Conservation (phyloP, 257 asterid species). For the Parsonsia alboflavescens region DNA sequence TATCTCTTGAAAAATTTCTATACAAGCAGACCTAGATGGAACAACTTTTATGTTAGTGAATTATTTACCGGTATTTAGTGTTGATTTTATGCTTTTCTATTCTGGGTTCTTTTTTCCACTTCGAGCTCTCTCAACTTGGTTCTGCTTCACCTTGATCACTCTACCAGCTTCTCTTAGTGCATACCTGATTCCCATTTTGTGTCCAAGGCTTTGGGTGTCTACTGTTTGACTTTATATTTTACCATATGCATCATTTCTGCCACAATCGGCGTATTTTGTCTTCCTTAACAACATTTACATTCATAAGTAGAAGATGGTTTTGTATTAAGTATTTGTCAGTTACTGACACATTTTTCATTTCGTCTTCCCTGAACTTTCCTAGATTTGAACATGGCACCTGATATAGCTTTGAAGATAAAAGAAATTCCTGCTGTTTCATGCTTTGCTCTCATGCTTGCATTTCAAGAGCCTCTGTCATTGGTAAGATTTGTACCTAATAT, state of each 20-base stretch:
- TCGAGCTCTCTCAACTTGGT: neutral
- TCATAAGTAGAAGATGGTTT: neutral
- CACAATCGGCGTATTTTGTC: neutral
- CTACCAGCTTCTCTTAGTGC: neutral
- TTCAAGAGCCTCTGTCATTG: slow-evolving; percentile 60
- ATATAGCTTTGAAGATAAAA: slow-evolving; percentile 41
- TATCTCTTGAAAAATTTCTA: neutral
- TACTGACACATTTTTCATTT: neutral
- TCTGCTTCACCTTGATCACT: neutral
- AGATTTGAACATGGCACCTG: slow-evolving; percentile 50
- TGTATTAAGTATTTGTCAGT: neutral
- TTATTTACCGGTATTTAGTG: no score
- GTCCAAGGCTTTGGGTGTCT: neutral
- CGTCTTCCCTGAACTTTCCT: slow-evolving; percentile 19
- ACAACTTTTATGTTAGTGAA: no score
- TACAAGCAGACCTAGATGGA: no score
- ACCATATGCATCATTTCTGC: neutral
- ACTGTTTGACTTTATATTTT: neutral
- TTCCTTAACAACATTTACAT: neutral
- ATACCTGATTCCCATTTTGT: neutral
- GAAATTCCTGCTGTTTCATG: slow-evolving; percentile 65
- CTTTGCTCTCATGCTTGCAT: slow-evolving; percentile 85
- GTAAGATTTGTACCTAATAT: slow-evolving; percentile 34
- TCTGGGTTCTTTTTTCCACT: neutral
- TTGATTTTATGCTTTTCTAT: no score